phyloP scores from a whole-genome alignment of 495 filamentous ascomycete species.

The Thermothielavioides terrestris region DNA sequence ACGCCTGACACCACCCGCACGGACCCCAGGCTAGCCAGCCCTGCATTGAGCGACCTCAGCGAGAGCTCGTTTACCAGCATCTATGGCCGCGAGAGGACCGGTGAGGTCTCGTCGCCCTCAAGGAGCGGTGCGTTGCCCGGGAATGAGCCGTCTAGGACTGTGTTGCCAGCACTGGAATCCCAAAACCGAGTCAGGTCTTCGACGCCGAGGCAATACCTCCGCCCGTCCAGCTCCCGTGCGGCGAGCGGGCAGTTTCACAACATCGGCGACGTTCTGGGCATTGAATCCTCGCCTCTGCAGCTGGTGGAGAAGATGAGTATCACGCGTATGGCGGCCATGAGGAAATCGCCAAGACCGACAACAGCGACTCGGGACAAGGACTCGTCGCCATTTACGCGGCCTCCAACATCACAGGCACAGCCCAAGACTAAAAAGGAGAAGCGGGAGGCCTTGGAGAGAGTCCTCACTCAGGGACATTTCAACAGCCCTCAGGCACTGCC shows the following conservation, averaged over 20 bases:
- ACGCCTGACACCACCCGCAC: conserved; percentile 24
- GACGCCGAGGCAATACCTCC: conserved; percentile 12
- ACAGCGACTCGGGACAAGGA: conserved; percentile 19
- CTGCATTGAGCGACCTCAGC: conserved; percentile 66
- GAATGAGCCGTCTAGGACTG: conserved; percentile 21
- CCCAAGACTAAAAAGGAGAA: conserved; percentile 32
- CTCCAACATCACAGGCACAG: conserved; percentile 13
- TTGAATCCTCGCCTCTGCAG: conserved; percentile 32
- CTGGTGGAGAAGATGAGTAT: conserved; percentile 30
- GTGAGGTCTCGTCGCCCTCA: conserved; percentile 16
- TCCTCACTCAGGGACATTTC: conserved; percentile 29
- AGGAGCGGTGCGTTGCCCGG: conserved; percentile 16
- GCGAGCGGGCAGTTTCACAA: conserved; percentile 29
- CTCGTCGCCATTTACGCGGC: conserved; percentile 13
- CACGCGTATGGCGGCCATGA: conserved; percentile 10
- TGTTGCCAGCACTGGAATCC: conserved; percentile 14
- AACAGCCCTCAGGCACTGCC: conserved; percentile 32
- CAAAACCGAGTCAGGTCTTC: conserved; percentile 4
- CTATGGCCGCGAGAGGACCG: conserved; percentile 41
- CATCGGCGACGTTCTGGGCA: conserved; percentile 33
- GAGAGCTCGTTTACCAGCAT: conserved; percentile 70
- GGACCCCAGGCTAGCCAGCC: conserved; percentile 42
- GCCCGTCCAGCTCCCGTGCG: conserved; percentile 13
- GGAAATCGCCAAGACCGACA: conserved; percentile 18
- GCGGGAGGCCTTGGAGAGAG: conserved; percentile 32